Base-by-base conservation (phyloP, 2,329 filamentous ascomycete species). In the Hypoxylon sp. region DNA sequence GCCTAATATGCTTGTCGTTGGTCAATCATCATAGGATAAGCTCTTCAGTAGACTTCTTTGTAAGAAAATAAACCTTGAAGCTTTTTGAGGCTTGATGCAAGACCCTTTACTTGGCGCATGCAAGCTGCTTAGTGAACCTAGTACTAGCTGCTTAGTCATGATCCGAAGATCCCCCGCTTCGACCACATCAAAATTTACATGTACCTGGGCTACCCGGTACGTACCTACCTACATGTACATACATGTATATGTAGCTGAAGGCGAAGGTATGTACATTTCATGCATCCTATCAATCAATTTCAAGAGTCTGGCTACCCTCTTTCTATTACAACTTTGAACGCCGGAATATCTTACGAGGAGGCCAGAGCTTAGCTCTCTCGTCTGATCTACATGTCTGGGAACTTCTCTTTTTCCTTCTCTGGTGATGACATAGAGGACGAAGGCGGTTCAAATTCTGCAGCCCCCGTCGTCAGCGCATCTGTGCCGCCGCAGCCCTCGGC, bases 371-470 rank as follows among this genome's bases (percentile, higher is more conserved):
- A 42, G 29, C 50, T 56, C 39, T 46, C 26, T 11, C 56, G 17
- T 24, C 35, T 10, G 39, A 35, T 47, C 46, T 51, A 67, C 59
- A 79, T 80, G 83, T 81, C 86, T 3, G 71, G 60, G 1, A 68
- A 73, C 17, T 89, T 89, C 75, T 87, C 87, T 46, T 91, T 91
- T 74, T 85, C 84, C 17, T 90, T 90, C 74, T 82, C 83, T 14
- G 88, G 89, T 33, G 89, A 91, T 65, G 89, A 91, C 73, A 91
- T 91, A 82, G 87, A 90, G 70, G 82, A 83, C 31, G 80, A 83
- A 35, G 79, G 79, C 31, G 79, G 81, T 63, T 77, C 77, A 31
- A 75, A 76, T 29, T 72, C 74, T 48, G 37, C 66, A 44, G 65
- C 63, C 66, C 22, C 69, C 63, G 60, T 63, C 67, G 67, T 70